phyloP scores from a whole-genome alignment of 306 rosid species.

The Casuarina glauca region DNA sequence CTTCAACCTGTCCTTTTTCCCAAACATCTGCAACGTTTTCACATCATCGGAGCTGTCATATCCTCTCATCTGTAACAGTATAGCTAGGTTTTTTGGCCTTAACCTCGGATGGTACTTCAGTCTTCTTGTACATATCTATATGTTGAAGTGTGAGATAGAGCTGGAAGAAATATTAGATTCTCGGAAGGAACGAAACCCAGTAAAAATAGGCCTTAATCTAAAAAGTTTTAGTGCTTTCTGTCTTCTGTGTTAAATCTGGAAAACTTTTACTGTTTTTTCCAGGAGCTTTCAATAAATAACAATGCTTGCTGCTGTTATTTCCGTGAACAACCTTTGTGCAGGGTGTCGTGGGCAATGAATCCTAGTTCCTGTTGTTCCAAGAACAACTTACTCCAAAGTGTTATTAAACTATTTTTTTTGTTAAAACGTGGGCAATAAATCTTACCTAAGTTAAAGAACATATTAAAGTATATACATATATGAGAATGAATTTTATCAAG shows the following conservation, averaged over 20 bases:
- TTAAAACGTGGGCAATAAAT: too few relatives aligned
- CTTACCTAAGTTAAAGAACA: too few relatives aligned
- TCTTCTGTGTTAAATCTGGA: background rate
- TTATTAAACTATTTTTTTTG: too few relatives aligned
- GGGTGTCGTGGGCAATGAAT: background rate
- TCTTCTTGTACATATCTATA: slow-evolving; percentile 38
- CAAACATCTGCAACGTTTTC: slow-evolving; percentile 21
- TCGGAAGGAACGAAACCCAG: slow-evolving; percentile 35
- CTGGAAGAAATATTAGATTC: slow-evolving; percentile 28
- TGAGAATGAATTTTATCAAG: too few relatives aligned
- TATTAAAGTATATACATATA: too few relatives aligned
- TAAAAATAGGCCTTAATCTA: slow-evolving; percentile 10
- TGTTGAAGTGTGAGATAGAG: slow-evolving; percentile 38
- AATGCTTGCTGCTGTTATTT: background rate
- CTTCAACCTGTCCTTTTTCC: slow-evolving; percentile 28
- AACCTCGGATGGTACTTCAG: slow-evolving; percentile 36
- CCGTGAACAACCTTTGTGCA: background rate
- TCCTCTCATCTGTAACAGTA: slow-evolving; percentile 23
- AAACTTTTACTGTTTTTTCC: background rate
- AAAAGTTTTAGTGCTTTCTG: background rate
- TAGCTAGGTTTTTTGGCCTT: slow-evolving; percentile 41
- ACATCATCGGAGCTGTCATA: too few relatives aligned
- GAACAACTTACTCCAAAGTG: too few relatives aligned
- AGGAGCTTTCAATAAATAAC: slow-evolving; percentile 3
- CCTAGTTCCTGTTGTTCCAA: too few relatives aligned